phyloP scores from a whole-genome alignment of 163 green algal genomes.

The Dunaliella salina region DNA sequence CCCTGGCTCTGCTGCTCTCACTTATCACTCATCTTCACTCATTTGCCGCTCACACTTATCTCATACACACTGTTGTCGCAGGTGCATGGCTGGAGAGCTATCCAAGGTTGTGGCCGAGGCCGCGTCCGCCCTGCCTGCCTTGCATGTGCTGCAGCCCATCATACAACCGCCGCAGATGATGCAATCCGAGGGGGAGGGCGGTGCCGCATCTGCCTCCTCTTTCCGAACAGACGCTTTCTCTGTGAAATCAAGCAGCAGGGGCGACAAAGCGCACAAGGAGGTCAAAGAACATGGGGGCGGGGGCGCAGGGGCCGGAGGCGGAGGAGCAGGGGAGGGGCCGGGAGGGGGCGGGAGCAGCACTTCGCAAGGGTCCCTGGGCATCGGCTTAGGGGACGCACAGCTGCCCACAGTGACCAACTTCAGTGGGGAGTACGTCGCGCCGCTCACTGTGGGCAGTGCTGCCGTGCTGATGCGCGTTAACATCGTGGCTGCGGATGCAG shows the following conservation, averaged over 20 bases:
- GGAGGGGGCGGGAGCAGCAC: background rate
- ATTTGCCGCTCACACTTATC: too few species aligned
- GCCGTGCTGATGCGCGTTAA: background rate
- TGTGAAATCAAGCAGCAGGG: too few species aligned
- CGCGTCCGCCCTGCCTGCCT: background rate
- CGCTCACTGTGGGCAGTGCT: background rate
- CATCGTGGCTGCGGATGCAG: background rate
- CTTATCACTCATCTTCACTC: too few species aligned
- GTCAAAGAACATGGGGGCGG: too few species aligned
- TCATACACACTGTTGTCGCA: background rate
- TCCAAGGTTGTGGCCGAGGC: slow-evolving; percentile 6
- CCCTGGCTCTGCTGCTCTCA: too few species aligned
- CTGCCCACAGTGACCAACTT: background rate
- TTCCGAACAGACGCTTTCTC: too few species aligned
- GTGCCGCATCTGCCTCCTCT: background rate
- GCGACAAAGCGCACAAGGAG: too few species aligned
- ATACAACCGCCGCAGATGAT: background rate
- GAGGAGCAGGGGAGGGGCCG: background rate
- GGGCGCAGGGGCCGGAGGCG: too few species aligned
- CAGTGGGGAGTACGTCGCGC: background rate
- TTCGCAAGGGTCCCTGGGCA: background rate
- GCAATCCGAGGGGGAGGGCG: background rate
- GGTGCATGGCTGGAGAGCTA: slow-evolving; percentile 13
- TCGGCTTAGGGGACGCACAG: background rate
- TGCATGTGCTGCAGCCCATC: background rate